These are phyloP conservation scores for Tulasnella sp. DNA, from an alignment of 768 basidiomycete species.

Conservation along the genomic window DNA sequence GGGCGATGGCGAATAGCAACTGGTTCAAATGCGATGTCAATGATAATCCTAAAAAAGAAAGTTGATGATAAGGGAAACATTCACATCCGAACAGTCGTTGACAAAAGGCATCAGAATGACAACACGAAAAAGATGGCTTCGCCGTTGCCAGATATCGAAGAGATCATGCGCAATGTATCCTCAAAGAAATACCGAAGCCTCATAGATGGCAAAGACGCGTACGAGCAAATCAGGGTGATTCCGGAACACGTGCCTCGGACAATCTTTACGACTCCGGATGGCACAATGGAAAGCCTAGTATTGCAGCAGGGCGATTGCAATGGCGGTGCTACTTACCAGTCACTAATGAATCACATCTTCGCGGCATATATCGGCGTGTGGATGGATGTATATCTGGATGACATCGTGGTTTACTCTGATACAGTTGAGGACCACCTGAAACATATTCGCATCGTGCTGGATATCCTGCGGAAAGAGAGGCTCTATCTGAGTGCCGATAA, in stretches of 20 bases:
- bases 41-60: constrained; percentile 9
- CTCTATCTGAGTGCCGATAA: constrained; percentile 22
- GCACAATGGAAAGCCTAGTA: constrained; percentile 21
- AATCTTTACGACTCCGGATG: constrained; percentile 18
- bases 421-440: constrained; percentile 14
- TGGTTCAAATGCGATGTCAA: constrained; percentile 1
- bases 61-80: constrained; percentile 6
- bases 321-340: constrained; percentile 20
- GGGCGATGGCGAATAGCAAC: constrained; percentile 9
- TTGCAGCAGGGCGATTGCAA: constrained; percentile 23
- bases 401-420: constrained; percentile 20
- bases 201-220: constrained; percentile 12
- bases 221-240: constrained; percentile 15
- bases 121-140: constrained; percentile 12
- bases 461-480: constrained; percentile 12
- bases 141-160: constrained; percentile 13
- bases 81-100: constrained; percentile 10
- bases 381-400: constrained; percentile 22
- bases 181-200: constrained; percentile 7
- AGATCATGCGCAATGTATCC: constrained; percentile 1
- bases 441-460: constrained; percentile 16
- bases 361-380: constrained; percentile 19
- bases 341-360: constrained; percentile 20
- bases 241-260: constrained; percentile 20
- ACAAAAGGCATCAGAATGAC: constrained; percentile 9